Percentiles rank a stretch among this genome's conserved stretches.
Evolutionary conservation across 1,139 yeast species (phyloP).

Genomic region (Trichomonascaceae sp.): DNA sequence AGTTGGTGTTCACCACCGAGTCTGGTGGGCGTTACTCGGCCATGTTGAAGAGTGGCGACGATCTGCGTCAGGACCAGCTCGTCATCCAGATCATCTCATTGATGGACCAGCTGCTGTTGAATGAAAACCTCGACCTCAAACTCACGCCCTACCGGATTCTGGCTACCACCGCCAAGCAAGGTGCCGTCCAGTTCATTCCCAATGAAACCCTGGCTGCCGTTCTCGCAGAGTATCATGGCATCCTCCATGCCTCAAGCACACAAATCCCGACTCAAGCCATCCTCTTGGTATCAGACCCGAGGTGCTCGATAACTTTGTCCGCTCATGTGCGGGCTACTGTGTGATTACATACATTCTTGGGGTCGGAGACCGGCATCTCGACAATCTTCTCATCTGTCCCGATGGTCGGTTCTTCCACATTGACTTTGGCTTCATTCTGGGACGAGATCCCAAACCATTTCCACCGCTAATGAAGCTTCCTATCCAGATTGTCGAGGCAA

Average conservation of each 20-base stretch:
- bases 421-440: conserved; percentile 92
- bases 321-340: conserved; percentile 96
- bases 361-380: conserved; percentile 94
- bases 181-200: conserved; percentile 85
- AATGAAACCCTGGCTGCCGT: conserved; percentile 83
- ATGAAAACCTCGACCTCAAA: conserved; percentile 80
- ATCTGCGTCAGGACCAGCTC: conserved; percentile 88
- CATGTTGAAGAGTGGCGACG: conserved; percentile 95
- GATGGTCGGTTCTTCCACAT: conserved; percentile 90
- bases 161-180: conserved; percentile 85
- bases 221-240: conserved; percentile 54
- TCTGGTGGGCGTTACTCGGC: conserved; percentile 52
- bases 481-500: conserved; percentile 91
- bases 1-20: conserved; percentile 59
- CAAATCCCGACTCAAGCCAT: conserved; percentile 23
- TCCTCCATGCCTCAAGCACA: conserved; percentile 33
- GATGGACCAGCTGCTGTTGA: conserved; percentile 80
- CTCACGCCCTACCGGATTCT: conserved; percentile 82
- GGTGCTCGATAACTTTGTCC: conserved; percentile 86
- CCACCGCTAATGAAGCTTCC: conserved; percentile 98
- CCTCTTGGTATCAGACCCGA: conserved; percentile 62
- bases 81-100: conserved; percentile 83
- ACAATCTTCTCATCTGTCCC: conserved; percentile 59
- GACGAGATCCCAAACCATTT: conserved; percentile 95
- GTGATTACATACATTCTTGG: conserved; percentile 90